Base-by-base conservation (phyloP, 352 stramenopile genomes). In the Thraustochytrium sp. region DNA sequence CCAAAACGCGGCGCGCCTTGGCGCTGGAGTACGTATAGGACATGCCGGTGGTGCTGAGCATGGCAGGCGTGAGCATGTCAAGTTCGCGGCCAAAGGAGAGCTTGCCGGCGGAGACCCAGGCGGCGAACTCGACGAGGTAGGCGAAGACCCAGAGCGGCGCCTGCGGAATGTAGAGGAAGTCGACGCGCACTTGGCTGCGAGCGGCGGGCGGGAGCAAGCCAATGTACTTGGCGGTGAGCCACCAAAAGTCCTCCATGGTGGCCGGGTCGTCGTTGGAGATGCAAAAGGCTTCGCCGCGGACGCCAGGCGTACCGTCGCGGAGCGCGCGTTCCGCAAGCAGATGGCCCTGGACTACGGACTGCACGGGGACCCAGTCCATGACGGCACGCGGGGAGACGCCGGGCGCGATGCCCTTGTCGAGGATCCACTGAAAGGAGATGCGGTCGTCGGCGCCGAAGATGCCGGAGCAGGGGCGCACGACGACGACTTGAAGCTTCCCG, bases 221-320 rank as follows among this genome's bases (percentile, higher is more conserved):
- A 8, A 80, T 63, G 23, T 63, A 49, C 38, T 80, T 80, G 37
- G 26, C 26, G 0, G 53, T 51, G 53, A 80, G 68, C 31, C 53
- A 80, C 68, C 68, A 80, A 34, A 80, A 80, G 26, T 80, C 68
- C 49, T 61, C 44, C 68, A 80, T 80, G 26, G 68, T 75, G 13
- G 40, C 46, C 26, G 68, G 68, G 68, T 80, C 68, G 13, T 80
- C 68, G 68, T 80, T 80, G 51, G 34, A 55, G 51, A 80, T 80
- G 68, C 68, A 80, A 64, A 80, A 80, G 34, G 68, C 68, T 31
- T 80, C 68, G 48, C 68, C 68, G 13, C 68, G 44, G 18, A 80
- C 68, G 21, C 68, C 68, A 13, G 37, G 29, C 9, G 16, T 5
- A 21, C 53, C 68, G 37, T 80, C 46, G 18, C 53, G 53, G n/a